Evolutionary conservation across 176 grass and related monocot genomes (phyloP).

Genomic region (Luzula sylvatica): DNA sequence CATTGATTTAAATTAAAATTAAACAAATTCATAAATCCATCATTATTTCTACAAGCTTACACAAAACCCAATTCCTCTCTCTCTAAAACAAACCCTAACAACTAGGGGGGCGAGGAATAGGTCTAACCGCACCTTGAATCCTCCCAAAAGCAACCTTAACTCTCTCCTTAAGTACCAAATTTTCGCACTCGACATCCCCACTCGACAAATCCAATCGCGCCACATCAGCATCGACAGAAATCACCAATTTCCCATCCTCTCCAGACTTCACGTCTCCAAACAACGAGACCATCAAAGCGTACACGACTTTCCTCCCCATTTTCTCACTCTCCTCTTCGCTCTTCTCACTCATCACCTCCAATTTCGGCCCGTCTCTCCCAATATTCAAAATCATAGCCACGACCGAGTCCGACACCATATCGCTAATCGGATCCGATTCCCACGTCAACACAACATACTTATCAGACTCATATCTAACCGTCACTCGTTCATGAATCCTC

Average conservation of each 20-base stretch:
- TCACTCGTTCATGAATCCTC: slow-evolving; percentile 55
- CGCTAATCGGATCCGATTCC: slow-evolving; percentile 78
- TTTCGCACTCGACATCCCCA: slow-evolving; percentile 71
- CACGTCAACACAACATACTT: slow-evolving; percentile 77
- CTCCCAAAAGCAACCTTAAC: slow-evolving; percentile 53
- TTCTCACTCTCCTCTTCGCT: slow-evolving; percentile 58
- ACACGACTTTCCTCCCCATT: slow-evolving; percentile 54
- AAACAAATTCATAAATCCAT: too few relatives aligned
- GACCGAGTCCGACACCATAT: slow-evolving; percentile 95
- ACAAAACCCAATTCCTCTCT: too few relatives aligned
- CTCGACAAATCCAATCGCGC: slow-evolving; percentile 53
- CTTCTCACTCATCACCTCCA: slow-evolving; percentile 49
- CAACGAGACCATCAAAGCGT: slow-evolving; percentile 61
- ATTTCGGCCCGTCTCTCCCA: slow-evolving; percentile 57
- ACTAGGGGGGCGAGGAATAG: slow-evolving; percentile 45
- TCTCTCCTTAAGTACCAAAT: slow-evolving; percentile 46
- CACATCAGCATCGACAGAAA: slow-evolving; percentile 53
- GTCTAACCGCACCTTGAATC: slow-evolving; percentile 62
- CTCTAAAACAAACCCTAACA: slow-evolving; percentile 10
- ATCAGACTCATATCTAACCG: slow-evolving; percentile 57
- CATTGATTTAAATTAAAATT: too few relatives aligned
- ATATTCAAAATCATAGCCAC: slow-evolving; percentile 87
- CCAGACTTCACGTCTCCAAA: slow-evolving; percentile 72
- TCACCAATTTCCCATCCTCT: slow-evolving; percentile 64
- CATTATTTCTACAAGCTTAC: too few relatives aligned